Conservation (phyloP, 495 filamentous ascomycete genomes). For the Penicillium cosmopolitanum region DNA sequence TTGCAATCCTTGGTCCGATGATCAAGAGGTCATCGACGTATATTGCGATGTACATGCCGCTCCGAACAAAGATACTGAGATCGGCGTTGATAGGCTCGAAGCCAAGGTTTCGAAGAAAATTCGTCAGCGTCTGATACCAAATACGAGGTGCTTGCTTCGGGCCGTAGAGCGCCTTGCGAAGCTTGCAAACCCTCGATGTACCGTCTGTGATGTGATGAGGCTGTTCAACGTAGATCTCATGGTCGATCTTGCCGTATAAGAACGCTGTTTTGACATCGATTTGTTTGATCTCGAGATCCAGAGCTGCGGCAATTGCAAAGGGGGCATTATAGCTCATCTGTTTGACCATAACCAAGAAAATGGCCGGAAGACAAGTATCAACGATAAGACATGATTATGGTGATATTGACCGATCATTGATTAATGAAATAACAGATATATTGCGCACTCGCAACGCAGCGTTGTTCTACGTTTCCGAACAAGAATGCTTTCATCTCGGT, state of each 20-base stretch:
- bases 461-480: slow-evolving; percentile 5
- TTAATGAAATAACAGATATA: slow-evolving; percentile 9
- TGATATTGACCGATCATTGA: slow-evolving; percentile 5
- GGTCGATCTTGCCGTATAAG: slow-evolving; percentile 31
- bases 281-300: slow-evolving; percentile 35
- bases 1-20: slow-evolving; percentile 19
- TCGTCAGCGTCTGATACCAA: slow-evolving; percentile 24
- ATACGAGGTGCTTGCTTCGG: slow-evolving; percentile 35
- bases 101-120: slow-evolving; percentile 32
- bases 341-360: too few species aligned
- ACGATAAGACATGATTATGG: slow-evolving; percentile 6
- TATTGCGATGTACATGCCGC: slow-evolving; percentile 29
- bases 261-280: slow-evolving; percentile 40
- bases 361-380: slow-evolving; percentile 9
- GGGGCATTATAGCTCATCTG: not conserved
- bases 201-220: slow-evolving; percentile 13
- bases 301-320: slow-evolving; percentile 29
- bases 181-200: slow-evolving; percentile 24
- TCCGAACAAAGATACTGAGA: slow-evolving; percentile 27
- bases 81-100: slow-evolving; percentile 30
- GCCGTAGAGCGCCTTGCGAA: slow-evolving; percentile 41
- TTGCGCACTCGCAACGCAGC: slow-evolving; percentile 5
- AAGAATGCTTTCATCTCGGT: not conserved
- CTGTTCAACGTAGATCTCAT: slow-evolving; percentile 30
- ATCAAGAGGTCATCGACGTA: slow-evolving; percentile 43